These are phyloP conservation scores for Pythium rhizo-oryzae DNA, from an alignment of 352 stramenopile species.

Conservation along the genomic window DNA sequence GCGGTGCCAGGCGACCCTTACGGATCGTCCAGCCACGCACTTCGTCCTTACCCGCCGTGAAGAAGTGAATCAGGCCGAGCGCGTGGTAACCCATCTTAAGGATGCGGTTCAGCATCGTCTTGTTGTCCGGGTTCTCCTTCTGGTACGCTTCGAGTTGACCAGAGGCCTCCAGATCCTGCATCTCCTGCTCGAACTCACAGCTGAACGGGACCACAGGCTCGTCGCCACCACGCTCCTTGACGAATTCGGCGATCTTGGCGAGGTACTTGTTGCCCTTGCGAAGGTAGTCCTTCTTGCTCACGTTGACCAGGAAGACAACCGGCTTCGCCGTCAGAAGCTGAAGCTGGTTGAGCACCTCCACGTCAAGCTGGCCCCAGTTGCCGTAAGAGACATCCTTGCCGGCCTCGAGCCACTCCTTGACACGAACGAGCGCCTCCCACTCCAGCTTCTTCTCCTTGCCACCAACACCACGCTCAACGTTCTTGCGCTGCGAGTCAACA, in stretches of 20 bases:
- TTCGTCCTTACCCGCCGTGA: constrained; percentile 99
- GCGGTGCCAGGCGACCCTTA: constrained; percentile 95
- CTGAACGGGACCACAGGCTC: constrained; percentile 96
- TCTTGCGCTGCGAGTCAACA: constrained; percentile 81
- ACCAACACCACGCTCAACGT: constrained; percentile 85
- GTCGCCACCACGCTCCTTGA: constrained; percentile 96
- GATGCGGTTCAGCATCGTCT: constrained; percentile 95
- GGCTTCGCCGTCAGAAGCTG: constrained; percentile 95
- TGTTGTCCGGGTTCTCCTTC: constrained; percentile 86
- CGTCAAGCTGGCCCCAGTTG: constrained; percentile 85
- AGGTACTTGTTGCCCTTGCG: constrained; percentile 98
- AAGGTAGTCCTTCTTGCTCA: constrained; percentile 99
- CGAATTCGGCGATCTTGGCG: constrained; percentile 97
- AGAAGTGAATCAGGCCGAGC: constrained; percentile 99
- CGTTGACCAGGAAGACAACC: constrained; percentile 99
- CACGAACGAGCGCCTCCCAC: constrained; percentile 86
- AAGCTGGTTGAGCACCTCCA: constrained; percentile 92
- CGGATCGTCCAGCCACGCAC: constrained; percentile 99
- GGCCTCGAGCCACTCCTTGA: constrained; percentile 78
- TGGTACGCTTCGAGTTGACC: constrained; percentile 67
- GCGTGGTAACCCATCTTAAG: constrained; percentile 98
- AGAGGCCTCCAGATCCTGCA: constrained; percentile 74
- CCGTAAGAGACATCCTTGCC: constrained; percentile 93
- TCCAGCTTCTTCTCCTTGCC: constrained; percentile 97
- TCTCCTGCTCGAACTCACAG: constrained; percentile 98